Percentiles rank a stretch among this genome's conserved stretches.
phyloP scores from a whole-genome alignment of 2,329 filamentous ascomycete species.

The Xylaria sp. region DNA sequence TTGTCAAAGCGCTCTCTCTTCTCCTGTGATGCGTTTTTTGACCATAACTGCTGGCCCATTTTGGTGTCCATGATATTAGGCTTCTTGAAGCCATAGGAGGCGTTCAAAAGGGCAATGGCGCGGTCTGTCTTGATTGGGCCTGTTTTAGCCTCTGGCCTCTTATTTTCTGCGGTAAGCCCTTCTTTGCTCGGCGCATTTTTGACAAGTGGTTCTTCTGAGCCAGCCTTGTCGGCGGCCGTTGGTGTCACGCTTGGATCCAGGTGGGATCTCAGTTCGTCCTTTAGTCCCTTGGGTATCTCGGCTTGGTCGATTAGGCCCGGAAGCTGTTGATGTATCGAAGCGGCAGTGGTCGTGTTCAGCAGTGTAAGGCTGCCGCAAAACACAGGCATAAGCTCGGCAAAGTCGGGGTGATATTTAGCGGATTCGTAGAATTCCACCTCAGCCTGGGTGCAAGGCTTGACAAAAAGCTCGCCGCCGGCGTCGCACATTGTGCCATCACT shows the following conservation, averaged over 20 bases:
- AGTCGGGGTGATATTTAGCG: slow-evolving; percentile 73
- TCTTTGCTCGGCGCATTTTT: slow-evolving; percentile 36
- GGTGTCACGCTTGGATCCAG: slow-evolving; percentile 40
- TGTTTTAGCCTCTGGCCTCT: slow-evolving; percentile 61
- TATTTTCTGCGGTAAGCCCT: slow-evolving; percentile 38
- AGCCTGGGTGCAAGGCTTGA: slow-evolving; percentile 89
- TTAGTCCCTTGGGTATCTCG: slow-evolving; percentile 56
- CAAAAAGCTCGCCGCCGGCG: slow-evolving; percentile 83
- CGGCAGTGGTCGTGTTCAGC: slow-evolving; percentile 62
- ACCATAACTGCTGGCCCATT: slow-evolving; percentile 87
- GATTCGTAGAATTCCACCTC: slow-evolving; percentile 93
- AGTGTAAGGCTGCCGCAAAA: slow-evolving; percentile 84
- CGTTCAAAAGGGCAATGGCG: slow-evolving; percentile 87
- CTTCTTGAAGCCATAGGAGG: slow-evolving; percentile 79
- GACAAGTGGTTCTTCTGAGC: slow-evolving; percentile 20
- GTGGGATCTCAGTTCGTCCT: slow-evolving; percentile 55
- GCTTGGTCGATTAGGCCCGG: slow-evolving; percentile 54
- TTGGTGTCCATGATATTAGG: slow-evolving; percentile 96
- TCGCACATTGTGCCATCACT: slow-evolving; percentile 94
- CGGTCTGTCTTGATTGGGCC: slow-evolving; percentile 78
- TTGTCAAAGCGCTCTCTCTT: slow-evolving; percentile 71
- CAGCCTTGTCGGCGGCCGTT: slow-evolving; percentile 27
- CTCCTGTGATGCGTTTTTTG: slow-evolving; percentile 72
- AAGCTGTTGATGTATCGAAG: slow-evolving; percentile 62
- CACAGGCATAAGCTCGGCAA: slow-evolving; percentile 83